phyloP scores from a whole-genome alignment of 306 rosid genomes.

The Cucumis melo region DNA sequence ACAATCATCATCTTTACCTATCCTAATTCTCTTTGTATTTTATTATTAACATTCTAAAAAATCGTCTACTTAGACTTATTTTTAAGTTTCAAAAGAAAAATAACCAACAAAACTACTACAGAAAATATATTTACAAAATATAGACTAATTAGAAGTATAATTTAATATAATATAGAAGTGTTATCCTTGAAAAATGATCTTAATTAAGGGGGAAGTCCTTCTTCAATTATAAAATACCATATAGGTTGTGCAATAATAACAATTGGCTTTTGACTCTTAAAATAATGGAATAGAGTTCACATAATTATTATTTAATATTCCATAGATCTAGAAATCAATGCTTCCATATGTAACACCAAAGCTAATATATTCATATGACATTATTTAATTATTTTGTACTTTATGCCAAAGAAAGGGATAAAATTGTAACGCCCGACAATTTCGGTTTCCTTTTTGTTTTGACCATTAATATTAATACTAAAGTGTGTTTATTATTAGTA shows the following conservation, averaged over 20 bases:
- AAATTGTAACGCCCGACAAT: too few species aligned
- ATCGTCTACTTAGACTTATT: too few species aligned
- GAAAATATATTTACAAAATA: too few species aligned
- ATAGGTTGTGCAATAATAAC: not conserved
- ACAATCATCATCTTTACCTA: too few species aligned
- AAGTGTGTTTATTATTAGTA: too few species aligned
- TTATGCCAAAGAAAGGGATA: not conserved
- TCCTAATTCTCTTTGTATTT: too few species aligned
- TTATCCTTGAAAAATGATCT: not conserved
- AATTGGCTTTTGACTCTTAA: not conserved
- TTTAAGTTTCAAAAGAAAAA: too few species aligned
- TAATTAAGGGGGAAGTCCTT: not conserved
- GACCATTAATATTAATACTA: too few species aligned
- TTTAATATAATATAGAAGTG: not conserved
- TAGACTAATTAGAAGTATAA: not conserved
- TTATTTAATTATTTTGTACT: not conserved
- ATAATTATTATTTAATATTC: not conserved
- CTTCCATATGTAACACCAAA: not conserved
- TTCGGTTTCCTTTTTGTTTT: too few species aligned
- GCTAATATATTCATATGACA: not conserved
- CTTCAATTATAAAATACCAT: not conserved
- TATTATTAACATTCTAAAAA: too few species aligned
- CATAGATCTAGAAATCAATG: conserved; percentile 8
- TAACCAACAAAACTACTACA: too few species aligned
- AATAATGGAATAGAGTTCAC: conserved; percentile 3